Percentiles rank a stretch among this genome's conserved stretches.
Evolutionary conservation across 1,284 basidiomycete species (phyloP).

Genomic region (Ceratobasidium sp.): DNA sequence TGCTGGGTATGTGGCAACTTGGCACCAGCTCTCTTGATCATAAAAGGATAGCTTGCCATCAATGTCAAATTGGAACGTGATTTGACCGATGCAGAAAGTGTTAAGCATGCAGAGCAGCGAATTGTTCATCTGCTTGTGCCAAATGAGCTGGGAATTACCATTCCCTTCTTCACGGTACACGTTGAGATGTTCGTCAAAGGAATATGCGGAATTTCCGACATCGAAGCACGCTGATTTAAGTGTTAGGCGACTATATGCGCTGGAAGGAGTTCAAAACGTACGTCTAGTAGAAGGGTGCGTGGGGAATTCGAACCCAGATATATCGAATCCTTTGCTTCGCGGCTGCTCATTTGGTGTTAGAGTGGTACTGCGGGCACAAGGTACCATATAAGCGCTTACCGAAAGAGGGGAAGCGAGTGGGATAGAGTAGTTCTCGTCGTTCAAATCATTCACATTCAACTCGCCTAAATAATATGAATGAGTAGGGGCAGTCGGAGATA

Average conservation of each 20-base stretch:
- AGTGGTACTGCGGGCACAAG: background rate
- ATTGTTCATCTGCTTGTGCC: background rate
- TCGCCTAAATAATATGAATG: background rate
- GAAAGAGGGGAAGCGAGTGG: background rate
- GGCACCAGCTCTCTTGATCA: background rate
- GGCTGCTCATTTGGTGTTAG: constrained; percentile 9
- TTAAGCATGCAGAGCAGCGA: background rate
- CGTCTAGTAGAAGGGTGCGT: background rate
- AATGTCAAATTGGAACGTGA: constrained; percentile 12
- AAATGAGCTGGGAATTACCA: background rate
- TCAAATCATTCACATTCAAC: background rate
- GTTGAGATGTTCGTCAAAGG: constrained; percentile 11
- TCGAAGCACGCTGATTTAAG: constrained; percentile 18
- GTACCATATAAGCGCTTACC: constrained; percentile 9
- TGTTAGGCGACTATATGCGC: background rate
- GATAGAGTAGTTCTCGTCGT: constrained; percentile 15
- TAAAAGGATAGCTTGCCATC: background rate
- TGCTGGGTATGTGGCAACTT: background rate
- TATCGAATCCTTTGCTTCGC: background rate
- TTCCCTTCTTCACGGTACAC: background rate
- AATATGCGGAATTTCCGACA: background rate
- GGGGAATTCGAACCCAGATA: background rate
- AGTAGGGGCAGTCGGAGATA: too few species aligned
- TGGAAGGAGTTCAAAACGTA: background rate
- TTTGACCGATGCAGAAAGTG: background rate